Evolutionary conservation across 139 green algal genomes (phyloP).

Genomic region (Yamagishiella unicocca): DNA sequence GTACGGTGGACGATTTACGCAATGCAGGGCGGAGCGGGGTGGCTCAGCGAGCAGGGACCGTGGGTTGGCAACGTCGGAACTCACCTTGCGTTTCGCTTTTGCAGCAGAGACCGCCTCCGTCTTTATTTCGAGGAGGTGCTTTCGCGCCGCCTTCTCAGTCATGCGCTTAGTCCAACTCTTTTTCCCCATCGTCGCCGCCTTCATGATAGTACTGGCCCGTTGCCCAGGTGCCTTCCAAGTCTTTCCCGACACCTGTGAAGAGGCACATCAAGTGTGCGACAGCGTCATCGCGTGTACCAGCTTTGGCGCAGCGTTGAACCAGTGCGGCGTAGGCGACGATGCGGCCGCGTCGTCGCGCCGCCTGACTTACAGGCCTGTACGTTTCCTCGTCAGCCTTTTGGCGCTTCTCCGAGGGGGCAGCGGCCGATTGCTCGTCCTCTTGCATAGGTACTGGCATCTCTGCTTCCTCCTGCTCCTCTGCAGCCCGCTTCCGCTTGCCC

Average conservation of each 20-base stretch:
- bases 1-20: too few species aligned
- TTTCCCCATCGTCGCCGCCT: not conserved
- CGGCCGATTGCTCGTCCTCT: constrained; percentile 6
- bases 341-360: too few species aligned
- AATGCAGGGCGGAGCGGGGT: too few species aligned
- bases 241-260: constrained; percentile 62
- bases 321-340: too few species aligned
- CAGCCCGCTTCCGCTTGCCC: constrained; percentile 20
- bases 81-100: constrained; percentile 62
- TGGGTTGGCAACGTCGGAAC: too few species aligned
- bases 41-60: too few species aligned
- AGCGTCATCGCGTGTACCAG: too few species aligned
- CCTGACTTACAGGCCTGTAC: constrained; percentile 50
- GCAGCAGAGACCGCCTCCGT: constrained; percentile 20
- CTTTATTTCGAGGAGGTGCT: constrained; percentile 55
- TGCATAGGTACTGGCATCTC: constrained; percentile 54
- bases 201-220: constrained; percentile 56
- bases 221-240: constrained; percentile 57
- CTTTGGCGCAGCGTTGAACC: too few species aligned
- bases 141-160: constrained; percentile 28
- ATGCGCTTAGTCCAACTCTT: constrained; percentile 62
- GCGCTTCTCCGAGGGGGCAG: constrained; percentile 21
- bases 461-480: not conserved
- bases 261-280: too few species aligned
- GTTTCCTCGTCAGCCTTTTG: constrained; percentile 43